These are phyloP conservation scores for Rubia yunnanensis DNA, from an alignment of 257 asterid species.

Conservation along the genomic window DNA sequence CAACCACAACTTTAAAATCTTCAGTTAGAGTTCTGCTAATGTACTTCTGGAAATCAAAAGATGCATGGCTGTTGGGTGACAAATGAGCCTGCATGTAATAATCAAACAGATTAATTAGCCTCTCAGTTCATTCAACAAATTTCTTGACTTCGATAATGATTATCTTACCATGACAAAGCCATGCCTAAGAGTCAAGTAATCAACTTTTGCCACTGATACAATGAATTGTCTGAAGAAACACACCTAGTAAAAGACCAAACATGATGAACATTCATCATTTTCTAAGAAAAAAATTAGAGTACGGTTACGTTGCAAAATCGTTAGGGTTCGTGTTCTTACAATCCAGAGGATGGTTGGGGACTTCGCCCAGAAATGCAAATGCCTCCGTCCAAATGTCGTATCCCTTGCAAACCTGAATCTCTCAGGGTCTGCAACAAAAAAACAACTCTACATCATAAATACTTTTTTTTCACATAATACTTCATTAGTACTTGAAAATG, in stretches of 20 bases:
- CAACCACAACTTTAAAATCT: constrained; percentile 86
- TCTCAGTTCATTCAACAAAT: not conserved
- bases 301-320: too few relatives aligned
- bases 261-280: not conserved
- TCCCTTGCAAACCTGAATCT: constrained; percentile 27
- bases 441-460: too few relatives aligned
- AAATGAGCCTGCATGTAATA: constrained; percentile 64
- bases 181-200: constrained; percentile 71
- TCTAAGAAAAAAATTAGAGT: not conserved
- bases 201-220: constrained; percentile 70
- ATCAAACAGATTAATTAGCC: constrained; percentile 18
- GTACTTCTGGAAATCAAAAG: constrained; percentile 65
- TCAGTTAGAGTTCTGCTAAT: constrained; percentile 75
- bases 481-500: not conserved
- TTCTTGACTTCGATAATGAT: not conserved
- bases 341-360: constrained; percentile 22
- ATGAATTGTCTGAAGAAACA: constrained; percentile 83
- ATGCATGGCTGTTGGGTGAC: constrained; percentile 55
- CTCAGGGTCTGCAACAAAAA: constrained; percentile 18
- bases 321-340: constrained; percentile 10
- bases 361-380: constrained; percentile 20
- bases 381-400: constrained; percentile 30
- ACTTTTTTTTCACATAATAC: not conserved
- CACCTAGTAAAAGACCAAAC: constrained; percentile 28
- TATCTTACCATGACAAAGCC: constrained; percentile 68